Evolutionary conservation across 2,329 filamentous ascomycete species (phyloP).

Genomic region (Parastagonospora nodorum): DNA sequence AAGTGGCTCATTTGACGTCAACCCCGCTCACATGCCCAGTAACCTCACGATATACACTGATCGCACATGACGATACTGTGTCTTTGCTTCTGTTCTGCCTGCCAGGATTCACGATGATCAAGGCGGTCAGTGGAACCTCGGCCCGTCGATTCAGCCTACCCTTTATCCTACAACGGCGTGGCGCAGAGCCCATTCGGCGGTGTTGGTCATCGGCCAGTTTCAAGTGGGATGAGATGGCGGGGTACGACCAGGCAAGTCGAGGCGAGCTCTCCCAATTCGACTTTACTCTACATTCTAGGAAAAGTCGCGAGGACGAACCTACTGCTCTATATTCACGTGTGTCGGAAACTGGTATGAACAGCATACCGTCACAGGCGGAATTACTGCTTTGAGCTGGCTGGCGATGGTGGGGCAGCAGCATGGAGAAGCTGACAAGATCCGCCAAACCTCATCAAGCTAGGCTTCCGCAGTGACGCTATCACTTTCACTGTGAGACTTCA

Average conservation of each 20-base stretch:
- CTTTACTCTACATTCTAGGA: not conserved
- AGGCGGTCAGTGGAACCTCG: conserved; percentile 45
- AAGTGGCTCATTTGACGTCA: conserved; percentile 21
- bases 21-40: conserved; percentile 22
- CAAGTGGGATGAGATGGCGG: conserved; percentile 17
- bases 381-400: conserved; percentile 17
- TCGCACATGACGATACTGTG: conserved; percentile 28
- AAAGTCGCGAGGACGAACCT: not conserved
- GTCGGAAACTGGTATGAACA: conserved; percentile 15
- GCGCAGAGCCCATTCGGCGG: conserved; percentile 11
- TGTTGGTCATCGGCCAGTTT: conserved; percentile 4
- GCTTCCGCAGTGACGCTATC: conserved; percentile 24
- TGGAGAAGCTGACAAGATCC: conserved; percentile 7
- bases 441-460: conserved; percentile 21
- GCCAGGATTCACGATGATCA: conserved; percentile 21
- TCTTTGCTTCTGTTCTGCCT: conserved; percentile 37
- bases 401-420: conserved; percentile 5
- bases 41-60: conserved; percentile 18
- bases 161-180: conserved; percentile 25
- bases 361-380: conserved; percentile 21
- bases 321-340: conserved; percentile 12
- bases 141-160: conserved; percentile 44
- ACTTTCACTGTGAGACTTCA: conserved; percentile 3
- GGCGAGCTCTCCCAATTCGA: conserved; percentile 10
- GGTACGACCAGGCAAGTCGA: conserved; percentile 10